Evolutionary conservation across 2,329 filamentous ascomycete species (phyloP), one percentile per base, ranked within the genome.

Genomic region (Colletotrichum echinochloae): DNA sequence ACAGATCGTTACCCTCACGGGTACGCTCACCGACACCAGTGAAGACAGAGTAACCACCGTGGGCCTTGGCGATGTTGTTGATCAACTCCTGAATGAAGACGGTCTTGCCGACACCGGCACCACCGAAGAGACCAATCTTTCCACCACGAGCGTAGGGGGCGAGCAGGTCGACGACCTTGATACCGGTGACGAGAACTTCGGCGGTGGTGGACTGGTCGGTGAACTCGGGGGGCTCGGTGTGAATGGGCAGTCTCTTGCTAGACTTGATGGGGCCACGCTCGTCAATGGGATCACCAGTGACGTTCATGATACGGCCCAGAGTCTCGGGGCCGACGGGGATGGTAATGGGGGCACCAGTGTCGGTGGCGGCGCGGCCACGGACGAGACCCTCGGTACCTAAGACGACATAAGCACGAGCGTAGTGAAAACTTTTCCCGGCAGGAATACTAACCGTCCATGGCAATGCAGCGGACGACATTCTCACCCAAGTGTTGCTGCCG

Each of bases 41-140:
- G 92, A 99, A 99, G 84, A 99, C 96, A 77, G 96, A 99, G 93
- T 97, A 99, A 97, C 96, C 96, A 97, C 96, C 96, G 89, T 99
- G 96, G 79, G 96, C 96, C 91, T 98, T 98, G 87, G 96, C 96
- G 83, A 99, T 98, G 92, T 99, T 99, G 94, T 99, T 99, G 89
- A 99, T 99, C 83, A 99, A 88, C 89, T 99, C 96, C 91, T 99
- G 96, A 85, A 99, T 99, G 90, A 98, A 99, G 84, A 99, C 96
- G 84, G 96, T 99, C 93, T 99, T 99, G 86, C 96, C 96, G 90
- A 99, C 96, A 97, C 96, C 96, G 80, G 96, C 96, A 95, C 96
- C 96, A 88, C 96, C 96, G 88, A 99, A 99, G 79, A 99, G 94
- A 94, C 96, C 96, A 90, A 99, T 99, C 93, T 99, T 99, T 91